Percentiles rank a stretch among this genome's conserved stretches.
phyloP scores from a whole-genome alignment of 2,329 filamentous ascomycete species.

The Alternaria dauci region DNA sequence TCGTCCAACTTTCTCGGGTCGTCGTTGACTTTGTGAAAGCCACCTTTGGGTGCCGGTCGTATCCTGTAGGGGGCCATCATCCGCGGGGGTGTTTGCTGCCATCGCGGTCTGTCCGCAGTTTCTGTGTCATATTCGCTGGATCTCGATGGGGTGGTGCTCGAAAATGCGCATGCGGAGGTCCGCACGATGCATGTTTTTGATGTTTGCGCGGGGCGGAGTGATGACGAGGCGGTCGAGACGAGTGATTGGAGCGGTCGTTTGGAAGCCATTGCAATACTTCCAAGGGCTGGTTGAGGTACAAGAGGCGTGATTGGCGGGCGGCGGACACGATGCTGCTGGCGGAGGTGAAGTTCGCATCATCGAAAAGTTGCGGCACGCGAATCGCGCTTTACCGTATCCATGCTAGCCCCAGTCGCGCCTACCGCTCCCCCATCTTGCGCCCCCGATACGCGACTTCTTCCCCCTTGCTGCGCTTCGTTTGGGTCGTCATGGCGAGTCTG shows the following conservation, averaged over 20 bases:
- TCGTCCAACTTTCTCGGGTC: conserved; percentile 77
- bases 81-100: conserved; percentile 58
- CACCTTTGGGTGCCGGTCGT: conserved; percentile 65
- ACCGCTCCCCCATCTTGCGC: conserved; percentile 25
- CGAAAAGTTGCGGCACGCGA: conserved; percentile 41
- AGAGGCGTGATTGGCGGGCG: conserved; percentile 20
- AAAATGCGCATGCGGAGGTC: conserved; percentile 51
- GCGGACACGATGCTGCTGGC: conserved; percentile 15
- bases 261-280: conserved; percentile 56
- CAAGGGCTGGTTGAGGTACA: conserved; percentile 22
- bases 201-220: conserved; percentile 36
- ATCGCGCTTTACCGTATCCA: conserved; percentile 28
- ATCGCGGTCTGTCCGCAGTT: conserved; percentile 54
- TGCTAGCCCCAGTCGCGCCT: conserved; percentile 26
- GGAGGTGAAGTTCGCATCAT: conserved; percentile 33
- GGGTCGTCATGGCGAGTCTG: conserved; percentile 37
- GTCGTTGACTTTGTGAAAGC: conserved; percentile 74
- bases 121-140: conserved; percentile 44
- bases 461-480: conserved; percentile 14
- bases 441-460: conserved; percentile 15
- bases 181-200: conserved; percentile 37
- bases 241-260: conserved; percentile 53
- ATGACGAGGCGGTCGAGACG: conserved; percentile 35
- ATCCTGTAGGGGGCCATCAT: conserved; percentile 62
- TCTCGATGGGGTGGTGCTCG: conserved; percentile 33